These are phyloP conservation scores for Phoma sp. DNA, from an alignment of 2,329 filamentous ascomycete genomes.

Conservation along the genomic window DNA sequence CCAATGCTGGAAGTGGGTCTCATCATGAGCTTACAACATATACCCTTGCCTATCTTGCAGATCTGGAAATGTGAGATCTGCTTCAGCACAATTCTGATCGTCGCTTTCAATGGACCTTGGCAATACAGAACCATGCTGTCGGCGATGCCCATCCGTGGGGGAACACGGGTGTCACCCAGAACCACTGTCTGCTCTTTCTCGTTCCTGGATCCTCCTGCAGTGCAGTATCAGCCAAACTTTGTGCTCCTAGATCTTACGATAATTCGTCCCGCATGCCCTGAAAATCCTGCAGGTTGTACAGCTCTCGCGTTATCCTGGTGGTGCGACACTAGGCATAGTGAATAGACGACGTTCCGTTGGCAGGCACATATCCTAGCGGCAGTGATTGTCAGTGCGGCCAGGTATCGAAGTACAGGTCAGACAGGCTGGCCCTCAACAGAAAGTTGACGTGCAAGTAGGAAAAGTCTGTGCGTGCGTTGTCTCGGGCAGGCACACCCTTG, in stretches of 20 bases:
- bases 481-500: neutral
- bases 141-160: neutral
- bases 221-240: neutral
- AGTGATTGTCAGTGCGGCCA: neutral
- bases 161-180: neutral
- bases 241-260: slow-evolving; percentile 8
- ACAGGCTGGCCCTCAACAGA: slow-evolving; percentile 6
- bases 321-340: slow-evolving; percentile 1
- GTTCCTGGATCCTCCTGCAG: slow-evolving; percentile 4
- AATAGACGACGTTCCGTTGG: neutral
- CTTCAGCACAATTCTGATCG: slow-evolving; percentile 5
- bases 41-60: slow-evolving; percentile 11
- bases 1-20: slow-evolving; percentile 1
- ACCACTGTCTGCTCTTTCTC: neutral
- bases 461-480: neutral
- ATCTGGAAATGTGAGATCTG: slow-evolving; percentile 1
- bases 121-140: slow-evolving; percentile 2
- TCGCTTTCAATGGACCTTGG: slow-evolving; percentile 3
- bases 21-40: neutral
- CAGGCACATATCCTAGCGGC: neutral
- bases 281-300: slow-evolving; percentile 5
- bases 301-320: slow-evolving; percentile 2
- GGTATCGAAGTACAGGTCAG: slow-evolving; percentile 2
- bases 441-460: neutral
- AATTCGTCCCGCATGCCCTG: slow-evolving; percentile 4